A percentile compares a stretch with the other conserved stretches of the same genome.
phyloP scores from a whole-genome alignment of 768 basidiomycete species.

The Punctularia strigosozonata region DNA sequence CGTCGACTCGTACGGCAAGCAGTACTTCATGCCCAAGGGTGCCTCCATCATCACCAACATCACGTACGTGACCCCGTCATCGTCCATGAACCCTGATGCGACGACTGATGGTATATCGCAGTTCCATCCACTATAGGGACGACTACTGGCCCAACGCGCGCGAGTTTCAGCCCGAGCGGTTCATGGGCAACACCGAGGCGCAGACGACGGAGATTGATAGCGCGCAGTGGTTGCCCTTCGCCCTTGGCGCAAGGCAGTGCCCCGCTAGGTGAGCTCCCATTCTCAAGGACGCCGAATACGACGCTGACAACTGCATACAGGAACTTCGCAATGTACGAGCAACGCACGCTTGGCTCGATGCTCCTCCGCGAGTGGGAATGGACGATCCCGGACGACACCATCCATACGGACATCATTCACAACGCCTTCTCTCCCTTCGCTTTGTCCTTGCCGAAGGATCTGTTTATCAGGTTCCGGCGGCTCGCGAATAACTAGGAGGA shows the following conservation, averaged over 20 bases:
- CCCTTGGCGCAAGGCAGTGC: slow-evolving; percentile 21
- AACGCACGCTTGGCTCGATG: slow-evolving; percentile 22
- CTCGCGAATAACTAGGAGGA: too few species aligned
- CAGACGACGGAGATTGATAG: slow-evolving; percentile 10
- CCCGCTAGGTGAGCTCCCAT: too few species aligned
- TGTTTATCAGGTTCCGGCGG: too few species aligned
- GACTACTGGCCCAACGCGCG: slow-evolving; percentile 18
- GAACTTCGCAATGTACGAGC: slow-evolving; percentile 18
- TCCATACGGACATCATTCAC: slow-evolving; percentile 15
- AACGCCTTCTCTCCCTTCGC: slow-evolving; percentile 25
- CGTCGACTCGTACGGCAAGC: too few species aligned
- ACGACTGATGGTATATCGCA: neutral
- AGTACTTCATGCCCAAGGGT: slow-evolving; percentile 19
- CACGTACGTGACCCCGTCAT: too few species aligned
- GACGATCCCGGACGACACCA: slow-evolving; percentile 17
- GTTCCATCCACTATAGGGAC: slow-evolving; percentile 19
- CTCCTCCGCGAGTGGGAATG: slow-evolving; percentile 22
- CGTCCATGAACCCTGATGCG: too few species aligned
- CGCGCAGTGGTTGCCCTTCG: slow-evolving; percentile 19
- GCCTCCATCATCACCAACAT: slow-evolving; percentile 22
- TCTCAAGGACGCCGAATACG: slow-evolving; percentile 5
- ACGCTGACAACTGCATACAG: neutral
- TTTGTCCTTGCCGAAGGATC: slow-evolving; percentile 19
- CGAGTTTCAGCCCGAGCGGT: slow-evolving; percentile 21
- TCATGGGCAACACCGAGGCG: slow-evolving; percentile 8